Conservation (phyloP, 2,329 filamentous ascomycete genomes). For the Chaetomium sp. region DNA sequence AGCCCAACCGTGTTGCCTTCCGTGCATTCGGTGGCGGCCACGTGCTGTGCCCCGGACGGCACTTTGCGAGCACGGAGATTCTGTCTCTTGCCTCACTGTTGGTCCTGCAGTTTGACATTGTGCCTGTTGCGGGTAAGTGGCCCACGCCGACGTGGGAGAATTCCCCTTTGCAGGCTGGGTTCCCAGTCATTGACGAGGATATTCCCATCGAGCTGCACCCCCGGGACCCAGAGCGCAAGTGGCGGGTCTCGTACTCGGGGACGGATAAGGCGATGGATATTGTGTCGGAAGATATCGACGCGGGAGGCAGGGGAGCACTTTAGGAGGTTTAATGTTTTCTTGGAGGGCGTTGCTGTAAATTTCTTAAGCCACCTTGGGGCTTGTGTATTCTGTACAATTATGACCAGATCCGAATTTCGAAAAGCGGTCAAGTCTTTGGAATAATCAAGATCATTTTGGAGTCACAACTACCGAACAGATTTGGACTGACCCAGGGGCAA, state of each 20-base stretch:
- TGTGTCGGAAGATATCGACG: constrained; percentile 21
- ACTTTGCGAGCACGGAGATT: constrained; percentile 28
- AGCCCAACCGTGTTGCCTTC: constrained; percentile 28
- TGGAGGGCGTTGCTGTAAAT: neutral
- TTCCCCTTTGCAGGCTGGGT: constrained; percentile 18
- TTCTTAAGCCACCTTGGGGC: neutral
- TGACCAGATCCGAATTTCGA: too few species aligned
- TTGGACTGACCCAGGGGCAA: neutral
- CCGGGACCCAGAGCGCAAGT: constrained; percentile 17
- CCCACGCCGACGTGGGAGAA: constrained; percentile 21
- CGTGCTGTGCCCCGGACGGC: constrained; percentile 28
- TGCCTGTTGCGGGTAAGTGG: constrained; percentile 18
- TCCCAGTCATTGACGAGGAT: constrained; percentile 23
- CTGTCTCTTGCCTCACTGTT: constrained; percentile 21
- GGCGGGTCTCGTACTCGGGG: constrained; percentile 19
- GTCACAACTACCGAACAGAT: too few species aligned
- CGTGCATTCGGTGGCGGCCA: constrained; percentile 44
- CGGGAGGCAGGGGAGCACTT: neutral
- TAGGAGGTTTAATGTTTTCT: neutral
- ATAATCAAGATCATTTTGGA: too few species aligned
- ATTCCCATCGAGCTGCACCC: constrained; percentile 20
- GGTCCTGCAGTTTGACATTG: constrained; percentile 19
- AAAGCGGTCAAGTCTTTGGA: too few species aligned
- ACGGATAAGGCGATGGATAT: constrained; percentile 26
- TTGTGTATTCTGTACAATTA: neutral